A percentile compares a stretch with the other conserved stretches of the same genome.
phyloP scores from a whole-genome alignment of 805 yeast species.

The Blastobotrys americana region DNA sequence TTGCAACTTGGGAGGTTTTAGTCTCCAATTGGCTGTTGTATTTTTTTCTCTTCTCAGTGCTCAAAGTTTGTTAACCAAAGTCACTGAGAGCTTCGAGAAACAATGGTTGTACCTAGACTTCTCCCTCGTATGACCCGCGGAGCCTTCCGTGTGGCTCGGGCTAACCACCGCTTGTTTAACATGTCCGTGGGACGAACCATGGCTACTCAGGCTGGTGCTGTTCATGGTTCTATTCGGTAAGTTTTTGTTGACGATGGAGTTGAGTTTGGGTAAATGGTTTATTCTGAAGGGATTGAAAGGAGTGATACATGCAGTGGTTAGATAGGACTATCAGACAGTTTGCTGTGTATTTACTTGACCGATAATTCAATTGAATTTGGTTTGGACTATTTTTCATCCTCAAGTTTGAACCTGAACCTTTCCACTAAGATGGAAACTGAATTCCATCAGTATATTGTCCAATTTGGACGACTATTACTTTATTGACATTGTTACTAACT shows the following conservation, averaged over 20 bases:
- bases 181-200: slow-evolving; percentile 45
- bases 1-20: background rate
- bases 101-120: slow-evolving; percentile 50
- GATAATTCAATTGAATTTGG: too few relatives aligned
- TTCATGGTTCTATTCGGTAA: slow-evolving; percentile 80
- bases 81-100: slow-evolving; percentile 32
- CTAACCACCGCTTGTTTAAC: slow-evolving; percentile 56
- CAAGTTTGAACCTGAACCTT: too few relatives aligned
- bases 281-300: too few relatives aligned
- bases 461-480: too few relatives aligned
- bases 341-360: too few relatives aligned
- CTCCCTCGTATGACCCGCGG: slow-evolving; percentile 54
- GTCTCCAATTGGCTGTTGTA: background rate
- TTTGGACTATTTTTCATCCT: too few relatives aligned
- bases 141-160: slow-evolving; percentile 84
- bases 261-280: too few relatives aligned
- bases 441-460: background rate
- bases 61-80: background rate
- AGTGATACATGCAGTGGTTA: too few relatives aligned
- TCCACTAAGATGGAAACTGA: too few relatives aligned
- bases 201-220: slow-evolving; percentile 65
- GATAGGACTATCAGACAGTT: too few relatives aligned
- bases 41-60: background rate
- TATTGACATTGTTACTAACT: too few relatives aligned
- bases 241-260: slow-evolving; percentile 36